Percentiles rank a stretch among this genome's conserved stretches.
These are phyloP conservation scores for Colletotrichum costaricense DNA, from an alignment of 2,329 filamentous ascomycete species.

Conservation along the genomic window DNA sequence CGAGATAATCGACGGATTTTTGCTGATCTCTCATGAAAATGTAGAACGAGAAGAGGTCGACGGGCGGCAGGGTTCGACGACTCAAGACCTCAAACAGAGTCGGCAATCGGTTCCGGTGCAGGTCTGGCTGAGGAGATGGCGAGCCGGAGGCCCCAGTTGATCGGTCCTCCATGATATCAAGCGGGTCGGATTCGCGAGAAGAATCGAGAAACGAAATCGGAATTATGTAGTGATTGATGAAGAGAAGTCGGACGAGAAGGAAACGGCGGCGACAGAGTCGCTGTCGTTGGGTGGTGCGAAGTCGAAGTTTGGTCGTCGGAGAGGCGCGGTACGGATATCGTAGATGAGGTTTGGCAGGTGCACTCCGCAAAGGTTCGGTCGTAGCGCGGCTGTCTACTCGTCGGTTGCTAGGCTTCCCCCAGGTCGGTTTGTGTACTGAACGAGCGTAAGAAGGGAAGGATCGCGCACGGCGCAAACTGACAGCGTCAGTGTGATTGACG, in stretches of 20 bases:
- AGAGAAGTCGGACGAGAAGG: neutral
- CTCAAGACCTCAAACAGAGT: conserved; percentile 97
- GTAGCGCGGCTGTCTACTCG: conserved; percentile 8
- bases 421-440: conserved; percentile 17
- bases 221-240: neutral
- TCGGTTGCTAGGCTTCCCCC: conserved; percentile 18
- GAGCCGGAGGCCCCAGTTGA: conserved; percentile 43
- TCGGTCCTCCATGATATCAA: conserved; percentile 49
- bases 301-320: conserved; percentile 16
- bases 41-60: conserved; percentile 98
- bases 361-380: conserved; percentile 4
- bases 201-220: neutral
- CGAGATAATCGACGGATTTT: conserved; percentile 95
- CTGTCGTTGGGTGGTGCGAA: conserved; percentile 2
- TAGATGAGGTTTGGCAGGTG: conserved; percentile 29
- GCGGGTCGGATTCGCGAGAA: neutral
- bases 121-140: conserved; percentile 68
- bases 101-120: conserved; percentile 84
- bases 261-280: neutral
- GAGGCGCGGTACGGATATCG: conserved; percentile 11
- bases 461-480: conserved; percentile 35
- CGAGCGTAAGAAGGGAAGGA: conserved; percentile 34
- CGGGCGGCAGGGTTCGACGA: conserved; percentile 91
- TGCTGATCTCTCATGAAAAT: conserved; percentile 99
- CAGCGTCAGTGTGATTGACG: conserved; percentile 33